A percentile compares a stretch with the other conserved stretches of the same genome.
These are phyloP conservation scores for Piper betle DNA, from an alignment of 164 flowering plant genomes.

Conservation along the genomic window DNA sequence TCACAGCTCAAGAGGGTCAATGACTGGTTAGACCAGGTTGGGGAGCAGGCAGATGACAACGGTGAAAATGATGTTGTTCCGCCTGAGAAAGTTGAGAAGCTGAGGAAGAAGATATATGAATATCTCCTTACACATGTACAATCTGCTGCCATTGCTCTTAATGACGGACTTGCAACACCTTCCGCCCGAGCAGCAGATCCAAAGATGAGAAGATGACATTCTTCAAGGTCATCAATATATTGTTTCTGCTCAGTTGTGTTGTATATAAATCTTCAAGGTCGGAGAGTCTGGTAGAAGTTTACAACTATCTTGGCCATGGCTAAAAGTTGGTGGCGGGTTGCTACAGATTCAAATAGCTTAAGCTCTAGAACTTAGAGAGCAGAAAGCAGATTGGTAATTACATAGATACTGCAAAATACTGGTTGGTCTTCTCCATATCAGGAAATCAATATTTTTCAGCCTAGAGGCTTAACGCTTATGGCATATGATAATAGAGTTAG, in stretches of 20 bases:
- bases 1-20: constrained; percentile 92
- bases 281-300: not conserved
- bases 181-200: not conserved
- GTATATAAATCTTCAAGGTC: not conserved
- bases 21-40: constrained; percentile 79
- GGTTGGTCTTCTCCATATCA: not conserved
- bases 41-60: constrained; percentile 34
- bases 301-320: not conserved
- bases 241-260: not conserved
- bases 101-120: constrained; percentile 91
- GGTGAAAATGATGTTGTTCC: constrained; percentile 22
- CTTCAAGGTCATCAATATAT: not conserved
- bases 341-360: not conserved
- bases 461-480: too few relatives aligned
- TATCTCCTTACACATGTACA: constrained; percentile 93
- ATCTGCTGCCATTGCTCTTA: constrained; percentile 89
- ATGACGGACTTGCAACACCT: constrained; percentile 19
- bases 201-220: constrained; percentile 7
- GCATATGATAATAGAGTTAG: not conserved
- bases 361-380: not conserved
- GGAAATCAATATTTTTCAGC: not conserved
- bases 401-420: not conserved
- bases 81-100: constrained; percentile 56
- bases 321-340: not conserved
- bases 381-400: not conserved